A percentile compares a stretch with the other conserved stretches of the same genome.
These are phyloP conservation scores for Cladosporium sphaerospermum DNA, from an alignment of 2,329 filamentous ascomycete genomes.

Conservation along the genomic window DNA sequence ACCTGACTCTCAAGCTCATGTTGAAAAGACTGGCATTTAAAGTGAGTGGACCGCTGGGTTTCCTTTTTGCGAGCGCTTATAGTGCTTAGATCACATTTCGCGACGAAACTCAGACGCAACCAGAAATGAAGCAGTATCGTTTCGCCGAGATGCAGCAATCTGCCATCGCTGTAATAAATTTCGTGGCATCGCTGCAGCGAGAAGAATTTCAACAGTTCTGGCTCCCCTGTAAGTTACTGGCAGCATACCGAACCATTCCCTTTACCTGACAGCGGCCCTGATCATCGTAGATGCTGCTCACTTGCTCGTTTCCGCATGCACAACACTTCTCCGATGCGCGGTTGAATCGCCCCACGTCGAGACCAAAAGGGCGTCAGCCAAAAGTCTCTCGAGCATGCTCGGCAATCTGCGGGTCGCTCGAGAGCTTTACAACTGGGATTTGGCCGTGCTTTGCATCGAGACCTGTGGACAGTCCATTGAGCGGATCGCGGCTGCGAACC, in stretches of 20 bases:
- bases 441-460: slow-evolving; percentile 50
- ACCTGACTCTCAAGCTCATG: slow-evolving; percentile 31
- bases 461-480: slow-evolving; percentile 33
- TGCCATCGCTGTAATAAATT: slow-evolving; percentile 46
- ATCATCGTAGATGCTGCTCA: slow-evolving; percentile 41
- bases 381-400: not conserved
- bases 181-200: slow-evolving; percentile 42
- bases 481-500: slow-evolving; percentile 25
- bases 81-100: not conserved
- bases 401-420: not conserved
- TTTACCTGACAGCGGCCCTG: not conserved
- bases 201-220: slow-evolving; percentile 48
- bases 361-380: slow-evolving; percentile 43
- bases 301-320: slow-evolving; percentile 49
- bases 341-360: slow-evolving; percentile 45
- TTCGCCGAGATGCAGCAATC: slow-evolving; percentile 44
- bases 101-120: slow-evolving; percentile 14
- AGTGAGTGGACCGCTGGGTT: not conserved
- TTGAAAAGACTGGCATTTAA: slow-evolving; percentile 31
- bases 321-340: slow-evolving; percentile 46
- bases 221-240: slow-evolving; percentile 28
- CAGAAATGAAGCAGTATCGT: slow-evolving; percentile 20
- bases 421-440: slow-evolving; percentile 39
- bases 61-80: not conserved
- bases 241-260: too few species aligned